Conservation (phyloP, 2,329 filamentous ascomycete species). For the Seiridium unicorne region DNA sequence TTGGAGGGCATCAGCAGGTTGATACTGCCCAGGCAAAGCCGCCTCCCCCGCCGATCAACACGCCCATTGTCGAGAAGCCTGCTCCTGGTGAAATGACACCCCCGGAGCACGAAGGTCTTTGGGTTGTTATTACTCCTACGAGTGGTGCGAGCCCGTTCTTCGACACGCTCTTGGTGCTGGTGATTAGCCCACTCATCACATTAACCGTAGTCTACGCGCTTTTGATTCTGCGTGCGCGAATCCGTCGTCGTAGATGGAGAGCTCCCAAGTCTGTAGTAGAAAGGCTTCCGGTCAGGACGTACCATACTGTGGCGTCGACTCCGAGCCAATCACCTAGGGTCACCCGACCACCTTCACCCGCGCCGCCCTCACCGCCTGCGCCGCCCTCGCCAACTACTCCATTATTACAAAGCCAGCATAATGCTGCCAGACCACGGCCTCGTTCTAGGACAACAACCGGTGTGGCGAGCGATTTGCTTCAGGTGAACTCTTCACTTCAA, state of each 20-base stretch:
- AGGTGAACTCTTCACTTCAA: slow-evolving; percentile 40
- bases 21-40: slow-evolving; percentile 28
- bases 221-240: slow-evolving; percentile 81
- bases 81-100: slow-evolving; percentile 26
- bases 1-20: slow-evolving; percentile 41
- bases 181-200: slow-evolving; percentile 89
- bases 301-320: slow-evolving; percentile 75
- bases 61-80: slow-evolving; percentile 19
- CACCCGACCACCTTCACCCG: slow-evolving; percentile 61
- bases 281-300: slow-evolving; percentile 89
- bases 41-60: slow-evolving; percentile 22
- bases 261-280: slow-evolving; percentile 98
- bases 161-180: slow-evolving; percentile 93
- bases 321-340: slow-evolving; percentile 52
- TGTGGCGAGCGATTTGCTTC: slow-evolving; percentile 44
- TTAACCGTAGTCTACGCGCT: slow-evolving; percentile 90
- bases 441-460: slow-evolving; percentile 65
- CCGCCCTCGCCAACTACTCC: slow-evolving; percentile 75
- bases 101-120: slow-evolving; percentile 70
- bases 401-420: slow-evolving; percentile 60
- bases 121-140: slow-evolving; percentile 94
- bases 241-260: slow-evolving; percentile 86
- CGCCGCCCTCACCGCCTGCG: slow-evolving; percentile 60
- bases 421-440: slow-evolving; percentile 52
- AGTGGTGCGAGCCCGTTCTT: slow-evolving; percentile 91